Percentiles rank a stretch among this genome's conserved stretches.
phyloP scores from a whole-genome alignment of 192 early-diverging fungal genomes.

The Mortierella antarctica region DNA sequence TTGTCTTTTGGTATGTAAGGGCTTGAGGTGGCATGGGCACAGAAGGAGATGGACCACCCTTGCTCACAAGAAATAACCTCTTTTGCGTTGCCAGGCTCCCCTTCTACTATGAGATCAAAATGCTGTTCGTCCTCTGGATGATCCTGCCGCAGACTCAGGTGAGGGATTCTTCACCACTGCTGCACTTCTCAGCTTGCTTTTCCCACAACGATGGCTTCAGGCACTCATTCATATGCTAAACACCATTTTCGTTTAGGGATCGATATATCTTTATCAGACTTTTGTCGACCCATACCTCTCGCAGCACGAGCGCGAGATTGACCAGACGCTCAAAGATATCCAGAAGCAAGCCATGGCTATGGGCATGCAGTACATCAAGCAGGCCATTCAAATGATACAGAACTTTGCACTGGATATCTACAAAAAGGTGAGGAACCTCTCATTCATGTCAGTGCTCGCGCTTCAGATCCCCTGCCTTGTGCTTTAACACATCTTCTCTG shows the following conservation, averaged over 20 bases:
- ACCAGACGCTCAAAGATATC: slow-evolving; percentile 33
- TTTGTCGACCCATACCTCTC: slow-evolving; percentile 42
- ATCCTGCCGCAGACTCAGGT: slow-evolving; percentile 51
- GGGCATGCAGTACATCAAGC: slow-evolving; percentile 47
- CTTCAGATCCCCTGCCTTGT: too few species aligned
- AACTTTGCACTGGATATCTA: slow-evolving; percentile 38
- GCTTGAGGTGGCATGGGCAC: not conserved
- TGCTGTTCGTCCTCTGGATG: slow-evolving; percentile 49
- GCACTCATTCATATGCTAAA: too few species aligned
- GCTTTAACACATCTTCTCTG: not conserved
- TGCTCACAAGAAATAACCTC: not conserved
- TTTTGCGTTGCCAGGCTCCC: slow-evolving; percentile 29
- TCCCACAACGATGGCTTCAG: too few species aligned
- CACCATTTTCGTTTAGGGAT: slow-evolving; percentile 12
- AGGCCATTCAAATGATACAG: slow-evolving; percentile 31
- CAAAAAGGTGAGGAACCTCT: slow-evolving; percentile 21
- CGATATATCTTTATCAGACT: slow-evolving; percentile 46
- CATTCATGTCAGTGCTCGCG: not conserved
- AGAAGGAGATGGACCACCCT: not conserved
- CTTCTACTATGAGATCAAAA: slow-evolving; percentile 50
- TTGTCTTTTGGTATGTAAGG: slow-evolving; percentile 40
- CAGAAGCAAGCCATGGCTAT: slow-evolving; percentile 41
- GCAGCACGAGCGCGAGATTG: slow-evolving; percentile 43
- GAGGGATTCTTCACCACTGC: too few species aligned
- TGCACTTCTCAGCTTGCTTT: too few species aligned